These are phyloP conservation scores for Bruguiera sexangula DNA, from an alignment of 345 rosid species.

Conservation along the genomic window DNA sequence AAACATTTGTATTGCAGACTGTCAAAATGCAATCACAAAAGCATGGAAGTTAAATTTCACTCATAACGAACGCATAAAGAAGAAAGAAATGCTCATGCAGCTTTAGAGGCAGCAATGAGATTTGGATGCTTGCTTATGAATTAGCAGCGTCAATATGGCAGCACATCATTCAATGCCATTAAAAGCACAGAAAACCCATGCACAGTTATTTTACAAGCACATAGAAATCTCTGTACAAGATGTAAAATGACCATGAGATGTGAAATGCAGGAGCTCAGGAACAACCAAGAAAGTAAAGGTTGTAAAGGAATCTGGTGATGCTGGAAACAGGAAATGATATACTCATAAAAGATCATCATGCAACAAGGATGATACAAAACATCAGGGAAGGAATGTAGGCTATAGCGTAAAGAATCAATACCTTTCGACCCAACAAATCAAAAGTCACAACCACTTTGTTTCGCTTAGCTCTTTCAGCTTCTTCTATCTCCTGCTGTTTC, in stretches of 20 bases:
- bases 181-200: background rate
- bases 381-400: background rate
- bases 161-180: background rate
- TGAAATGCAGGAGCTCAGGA: background rate
- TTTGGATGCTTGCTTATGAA: background rate
- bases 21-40: no score
- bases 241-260: background rate
- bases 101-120: background rate
- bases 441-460: slow-evolving; percentile 81
- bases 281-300: background rate
- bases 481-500: slow-evolving; percentile 75
- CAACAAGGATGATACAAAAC: slow-evolving; percentile 1
- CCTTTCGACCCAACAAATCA: slow-evolving; percentile 97
- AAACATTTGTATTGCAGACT: background rate
- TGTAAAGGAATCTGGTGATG: background rate
- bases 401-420: slow-evolving; percentile 18
- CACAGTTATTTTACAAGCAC: no score
- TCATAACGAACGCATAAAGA: background rate
- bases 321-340: background rate
- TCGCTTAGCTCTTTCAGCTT: slow-evolving; percentile 66
- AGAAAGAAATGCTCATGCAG: background rate
- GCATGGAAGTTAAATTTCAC: background rate
- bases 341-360: background rate
- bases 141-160: background rate
- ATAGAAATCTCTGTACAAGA: no score